A percentile compares a stretch with the other conserved stretches of the same genome.
These are phyloP conservation scores for Senecio squalidus DNA, from an alignment of 140 eudicot species.

Conservation along the genomic window DNA sequence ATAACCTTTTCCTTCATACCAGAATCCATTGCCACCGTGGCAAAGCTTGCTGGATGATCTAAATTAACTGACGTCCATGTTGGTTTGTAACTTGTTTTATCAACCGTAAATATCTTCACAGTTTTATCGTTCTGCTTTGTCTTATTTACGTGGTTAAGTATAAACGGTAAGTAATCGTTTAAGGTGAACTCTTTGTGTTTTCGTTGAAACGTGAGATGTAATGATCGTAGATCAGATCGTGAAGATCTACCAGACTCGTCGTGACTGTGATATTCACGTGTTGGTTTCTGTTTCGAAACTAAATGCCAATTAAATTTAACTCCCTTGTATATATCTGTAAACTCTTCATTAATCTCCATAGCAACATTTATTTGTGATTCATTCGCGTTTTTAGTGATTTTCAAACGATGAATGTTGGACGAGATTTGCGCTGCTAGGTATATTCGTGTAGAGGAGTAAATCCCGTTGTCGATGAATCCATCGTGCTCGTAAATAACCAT, in stretches of 20 bases:
- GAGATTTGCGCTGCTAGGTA: slow-evolving; percentile 38
- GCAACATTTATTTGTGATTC: slow-evolving; percentile 21
- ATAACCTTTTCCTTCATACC: slow-evolving; percentile 35
- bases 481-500: slow-evolving; percentile 43
- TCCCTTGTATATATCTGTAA: slow-evolving; percentile 6
- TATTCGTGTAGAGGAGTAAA: slow-evolving; percentile 40
- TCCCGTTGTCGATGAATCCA: slow-evolving; percentile 41
- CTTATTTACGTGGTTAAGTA: slow-evolving; percentile 12
- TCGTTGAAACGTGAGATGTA: slow-evolving; percentile 39
- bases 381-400: slow-evolving; percentile 35
- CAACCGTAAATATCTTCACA: slow-evolving; percentile 35
- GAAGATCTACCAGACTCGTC: slow-evolving; percentile 10
- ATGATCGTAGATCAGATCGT: slow-evolving; percentile 13
- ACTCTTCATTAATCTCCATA: slow-evolving; percentile 20
- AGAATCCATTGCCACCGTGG: slow-evolving; percentile 54
- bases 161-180: slow-evolving; percentile 33
- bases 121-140: slow-evolving; percentile 28
- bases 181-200: slow-evolving; percentile 33
- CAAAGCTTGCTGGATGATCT: slow-evolving; percentile 58
- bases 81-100: slow-evolving; percentile 15
- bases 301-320: slow-evolving; percentile 14
- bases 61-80: slow-evolving; percentile 35
- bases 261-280: slow-evolving; percentile 2
- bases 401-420: slow-evolving; percentile 29
- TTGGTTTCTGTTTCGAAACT: slow-evolving; percentile 7